Evolutionary conservation across 768 basidiomycete genomes (phyloP).

Genomic region (Phallus indusiatus): DNA sequence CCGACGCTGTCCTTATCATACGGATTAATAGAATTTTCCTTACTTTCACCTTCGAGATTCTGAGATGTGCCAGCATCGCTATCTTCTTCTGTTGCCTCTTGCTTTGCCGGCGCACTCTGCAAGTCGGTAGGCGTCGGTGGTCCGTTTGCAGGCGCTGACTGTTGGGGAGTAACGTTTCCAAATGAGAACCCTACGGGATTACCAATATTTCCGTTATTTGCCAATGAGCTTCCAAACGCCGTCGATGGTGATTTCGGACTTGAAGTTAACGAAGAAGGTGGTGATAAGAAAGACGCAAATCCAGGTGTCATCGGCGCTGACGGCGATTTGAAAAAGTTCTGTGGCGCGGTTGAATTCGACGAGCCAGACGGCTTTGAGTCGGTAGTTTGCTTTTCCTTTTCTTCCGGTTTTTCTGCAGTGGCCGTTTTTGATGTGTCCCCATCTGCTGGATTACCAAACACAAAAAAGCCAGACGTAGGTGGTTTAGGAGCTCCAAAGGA

Average conservation of each 20-base stretch:
- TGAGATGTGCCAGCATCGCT: background rate
- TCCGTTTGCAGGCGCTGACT: constrained; percentile 12
- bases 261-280: constrained; percentile 4
- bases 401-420: background rate
- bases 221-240: background rate
- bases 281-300: constrained; percentile 16
- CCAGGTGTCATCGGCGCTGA: background rate
- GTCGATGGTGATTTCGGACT: background rate
- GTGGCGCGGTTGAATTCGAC: background rate
- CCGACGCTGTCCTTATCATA: constrained; percentile 65
- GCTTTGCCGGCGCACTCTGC: constrained; percentile 14
- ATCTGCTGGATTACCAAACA: background rate
- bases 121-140: constrained; percentile 13
- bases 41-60: background rate
- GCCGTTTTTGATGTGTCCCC: background rate
- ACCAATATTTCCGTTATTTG: constrained; percentile 40
- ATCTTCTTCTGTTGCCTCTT: constrained; percentile 12
- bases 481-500: constrained; percentile 7
- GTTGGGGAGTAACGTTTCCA: constrained; percentile 27
- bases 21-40: background rate
- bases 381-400: background rate
- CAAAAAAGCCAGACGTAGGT: background rate
- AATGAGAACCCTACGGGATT: constrained; percentile 60
- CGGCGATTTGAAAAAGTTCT: background rate
- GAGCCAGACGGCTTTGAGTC: background rate